Evolutionary conservation across 2,329 filamentous ascomycete species (phyloP).

Genomic region (Periglandula ipomoeae): DNA sequence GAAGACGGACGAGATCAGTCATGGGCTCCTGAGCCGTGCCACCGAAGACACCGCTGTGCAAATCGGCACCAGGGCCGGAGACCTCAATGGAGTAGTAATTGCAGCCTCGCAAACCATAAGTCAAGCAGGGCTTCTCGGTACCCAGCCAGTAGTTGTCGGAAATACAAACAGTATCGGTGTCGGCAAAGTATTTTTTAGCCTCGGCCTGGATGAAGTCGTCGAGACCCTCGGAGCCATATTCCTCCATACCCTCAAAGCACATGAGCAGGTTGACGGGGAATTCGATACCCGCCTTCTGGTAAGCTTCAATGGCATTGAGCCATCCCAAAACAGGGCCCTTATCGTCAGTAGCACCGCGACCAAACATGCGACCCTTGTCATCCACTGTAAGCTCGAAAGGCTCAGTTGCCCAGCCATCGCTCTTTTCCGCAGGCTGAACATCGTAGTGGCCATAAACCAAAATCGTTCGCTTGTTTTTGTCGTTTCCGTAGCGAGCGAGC

Average conservation of each 20-base stretch:
- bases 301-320: slow-evolving; percentile 96
- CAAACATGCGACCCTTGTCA: slow-evolving; percentile 90
- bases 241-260: slow-evolving; percentile 99
- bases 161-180: slow-evolving; percentile 93
- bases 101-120: slow-evolving; percentile 92
- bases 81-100: slow-evolving; percentile 96
- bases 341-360: slow-evolving; percentile 91
- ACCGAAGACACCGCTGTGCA: slow-evolving; percentile 95
- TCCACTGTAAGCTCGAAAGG: slow-evolving; percentile 85
- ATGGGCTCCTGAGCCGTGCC: slow-evolving; percentile 96
- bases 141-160: slow-evolving; percentile 99
- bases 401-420: slow-evolving; percentile 92
- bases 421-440: slow-evolving; percentile 87
- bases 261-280: slow-evolving; percentile 97
- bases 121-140: slow-evolving; percentile 95
- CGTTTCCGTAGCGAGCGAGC: slow-evolving; percentile 83
- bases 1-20: slow-evolving; percentile 82
- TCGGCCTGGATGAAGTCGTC: slow-evolving; percentile 91
- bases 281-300: slow-evolving; percentile 88
- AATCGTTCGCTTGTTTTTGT: slow-evolving; percentile 88
- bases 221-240: slow-evolving; percentile 92
- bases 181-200: slow-evolving; percentile 89
- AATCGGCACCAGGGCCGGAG: slow-evolving; percentile 81
- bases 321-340: slow-evolving; percentile 96
- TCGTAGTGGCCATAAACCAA: slow-evolving; percentile 98